Base-by-base conservation (phyloP, 1,284 basidiomycete species). In the Apiotrichum siamense region DNA sequence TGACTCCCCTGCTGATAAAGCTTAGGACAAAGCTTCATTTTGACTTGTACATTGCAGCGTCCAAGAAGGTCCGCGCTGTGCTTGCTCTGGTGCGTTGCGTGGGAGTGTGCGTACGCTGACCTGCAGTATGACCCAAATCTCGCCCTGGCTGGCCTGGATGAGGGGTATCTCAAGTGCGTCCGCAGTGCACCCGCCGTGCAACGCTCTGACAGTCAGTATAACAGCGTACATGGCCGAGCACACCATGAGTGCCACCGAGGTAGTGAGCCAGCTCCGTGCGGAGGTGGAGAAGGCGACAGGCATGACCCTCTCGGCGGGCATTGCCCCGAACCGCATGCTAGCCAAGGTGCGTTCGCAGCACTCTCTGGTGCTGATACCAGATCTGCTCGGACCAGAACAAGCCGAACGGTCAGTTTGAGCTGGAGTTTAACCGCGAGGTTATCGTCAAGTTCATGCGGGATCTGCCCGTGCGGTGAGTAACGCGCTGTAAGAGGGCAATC, bases 301-400 rank as follows among this genome's bases (percentile, higher is more conserved):
- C 41, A 74, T 98, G 47, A 97, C 94, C 4, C 90, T 91, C 47
- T 93, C 89, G 59, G 92, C 92, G 25, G 96, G 89, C 20, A 91
- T 93, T 51, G 90, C 90, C 0, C 86, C 90, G 0, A 94, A 67
- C 61, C 52, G 74, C 57, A 77, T 79, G 83, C 77, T 92, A 9
- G 87, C 88, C 39, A 92, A 92, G 77, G 85, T 86, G n/a, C 36
- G 58, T 33, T 24, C 3, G 1, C 7, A 2, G 7, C 23, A 20
- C 20, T 5, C 17, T 15, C 15, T 3, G 54, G 48, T 70, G 54
- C 41, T 55, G 24, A 57, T 36, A 41, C 29, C 66, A 93, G 86
- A 94, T 96, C 48, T 92, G 88, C 67, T 94, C 90, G 36, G 92
- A 97, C 70, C 88, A 86, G 83, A 96, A 96, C 73, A 97, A 97